phyloP scores from a whole-genome alignment of 768 basidiomycete species.

The Auricularia cornea region DNA sequence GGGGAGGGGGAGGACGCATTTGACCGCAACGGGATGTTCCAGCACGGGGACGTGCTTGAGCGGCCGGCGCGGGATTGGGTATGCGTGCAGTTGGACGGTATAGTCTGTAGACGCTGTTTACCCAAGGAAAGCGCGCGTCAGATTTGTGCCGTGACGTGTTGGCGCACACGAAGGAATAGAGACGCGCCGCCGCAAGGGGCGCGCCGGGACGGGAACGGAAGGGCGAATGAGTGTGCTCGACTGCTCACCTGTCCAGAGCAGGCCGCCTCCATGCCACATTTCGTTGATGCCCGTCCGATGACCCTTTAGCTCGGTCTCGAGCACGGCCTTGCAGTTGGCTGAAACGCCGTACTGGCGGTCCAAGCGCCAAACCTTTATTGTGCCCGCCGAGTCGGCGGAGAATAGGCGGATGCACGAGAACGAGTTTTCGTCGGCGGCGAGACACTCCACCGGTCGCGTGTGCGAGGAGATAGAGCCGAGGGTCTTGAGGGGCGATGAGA shows the following conservation, averaged over 20 bases:
- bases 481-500: conserved; percentile 20
- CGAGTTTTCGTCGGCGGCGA: conserved; percentile 47
- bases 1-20: conserved; percentile 60
- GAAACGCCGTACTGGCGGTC: conserved; percentile 32
- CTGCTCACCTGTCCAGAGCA: conserved; percentile 81
- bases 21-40: conserved; percentile 55
- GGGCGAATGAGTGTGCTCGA: background rate
- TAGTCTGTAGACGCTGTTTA: conserved; percentile 80
- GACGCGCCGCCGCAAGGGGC: background rate
- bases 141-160: background rate
- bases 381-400: conserved; percentile 89
- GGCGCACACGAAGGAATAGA: background rate
- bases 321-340: conserved; percentile 42
- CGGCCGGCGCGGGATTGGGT: conserved; percentile 23
- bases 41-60: conserved; percentile 42
- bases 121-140: background rate
- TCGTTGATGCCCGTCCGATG: conserved; percentile 85
- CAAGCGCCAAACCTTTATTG: conserved; percentile 75
- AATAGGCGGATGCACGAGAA: conserved; percentile 48
- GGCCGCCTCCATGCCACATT: conserved; percentile 51
- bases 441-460: conserved; percentile 76
- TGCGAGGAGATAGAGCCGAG: conserved; percentile 73
- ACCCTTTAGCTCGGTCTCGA: conserved; percentile 48
- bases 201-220: background rate
- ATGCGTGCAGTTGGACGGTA: conserved; percentile 56